Evolutionary conservation across 2,329 filamentous ascomycete species (phyloP).

Genomic region (Leptosphaerulina australis): DNA sequence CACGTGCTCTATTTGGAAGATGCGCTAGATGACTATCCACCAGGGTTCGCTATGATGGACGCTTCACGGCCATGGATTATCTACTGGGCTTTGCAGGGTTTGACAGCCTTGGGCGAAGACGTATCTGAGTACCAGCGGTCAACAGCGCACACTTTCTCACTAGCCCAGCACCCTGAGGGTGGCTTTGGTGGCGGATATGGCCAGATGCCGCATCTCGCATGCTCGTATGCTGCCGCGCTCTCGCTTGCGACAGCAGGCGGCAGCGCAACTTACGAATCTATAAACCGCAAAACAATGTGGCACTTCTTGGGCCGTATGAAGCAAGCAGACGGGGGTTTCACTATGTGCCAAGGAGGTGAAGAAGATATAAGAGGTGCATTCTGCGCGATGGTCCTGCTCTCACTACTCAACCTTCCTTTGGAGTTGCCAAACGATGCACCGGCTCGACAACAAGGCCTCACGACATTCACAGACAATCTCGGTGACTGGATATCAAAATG

Average conservation of each 20-base stretch:
- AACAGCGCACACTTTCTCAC: slow-evolving; percentile 73
- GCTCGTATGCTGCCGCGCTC: slow-evolving; percentile 83
- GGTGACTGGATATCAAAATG: slow-evolving; percentile 81
- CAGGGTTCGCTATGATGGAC: slow-evolving; percentile 75
- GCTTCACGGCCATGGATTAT: slow-evolving; percentile 91
- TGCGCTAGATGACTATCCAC: slow-evolving; percentile 66
- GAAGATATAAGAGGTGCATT: slow-evolving; percentile 94
- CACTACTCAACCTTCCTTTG: slow-evolving; percentile 81
- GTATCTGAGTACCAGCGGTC: slow-evolving; percentile 67
- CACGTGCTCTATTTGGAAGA: slow-evolving; percentile 67
- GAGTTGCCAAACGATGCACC: slow-evolving; percentile 76
- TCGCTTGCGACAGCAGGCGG: slow-evolving; percentile 80
- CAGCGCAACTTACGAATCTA: slow-evolving; percentile 71
- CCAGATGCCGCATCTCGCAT: slow-evolving; percentile 85
- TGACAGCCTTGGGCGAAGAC: slow-evolving; percentile 79
- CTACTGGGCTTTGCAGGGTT: slow-evolving; percentile 84
- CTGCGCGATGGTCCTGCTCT: slow-evolving; percentile 84
- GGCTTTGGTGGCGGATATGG: slow-evolving; percentile 95
- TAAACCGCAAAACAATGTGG: slow-evolving; percentile 88
- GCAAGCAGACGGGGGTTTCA: slow-evolving; percentile 86
- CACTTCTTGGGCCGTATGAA: slow-evolving; percentile 87
- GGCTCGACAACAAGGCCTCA: slow-evolving; percentile 66
- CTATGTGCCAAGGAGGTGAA: slow-evolving; percentile 83
- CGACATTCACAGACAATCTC: slow-evolving; percentile 72
- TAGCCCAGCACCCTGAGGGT: slow-evolving; percentile 81